Percentiles rank a stretch among this genome's conserved stretches.
phyloP scores from a whole-genome alignment of 306 rosid genomes.

The Herpetospermum pedunculosum region DNA sequence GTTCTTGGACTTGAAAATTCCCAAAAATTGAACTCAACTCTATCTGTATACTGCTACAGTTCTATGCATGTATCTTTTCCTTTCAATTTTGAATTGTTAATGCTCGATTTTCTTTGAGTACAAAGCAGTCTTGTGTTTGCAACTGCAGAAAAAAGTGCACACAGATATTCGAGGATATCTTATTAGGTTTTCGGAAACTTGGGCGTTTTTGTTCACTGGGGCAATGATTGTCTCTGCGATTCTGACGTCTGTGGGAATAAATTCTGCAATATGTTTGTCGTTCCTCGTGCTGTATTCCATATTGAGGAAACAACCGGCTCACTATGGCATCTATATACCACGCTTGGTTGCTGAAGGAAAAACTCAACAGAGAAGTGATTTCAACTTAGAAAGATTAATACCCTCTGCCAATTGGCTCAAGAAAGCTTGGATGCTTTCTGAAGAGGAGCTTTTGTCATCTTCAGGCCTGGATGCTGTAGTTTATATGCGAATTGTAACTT shows the following conservation, averaged over 20 bases:
- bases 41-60: background rate
- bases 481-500: slow-evolving; percentile 62
- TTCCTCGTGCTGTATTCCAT: slow-evolving; percentile 68
- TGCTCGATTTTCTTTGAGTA: background rate
- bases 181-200: background rate
- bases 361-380: slow-evolving; percentile 28
- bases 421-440: slow-evolving; percentile 70
- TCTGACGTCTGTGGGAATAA: slow-evolving; percentile 72
- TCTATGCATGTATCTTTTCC: background rate
- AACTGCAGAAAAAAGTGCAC: background rate
- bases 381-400: slow-evolving; percentile 63
- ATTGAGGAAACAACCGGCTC: slow-evolving; percentile 65
- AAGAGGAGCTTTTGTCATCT: slow-evolving; percentile 52
- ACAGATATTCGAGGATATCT: background rate
- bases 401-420: slow-evolving; percentile 78
- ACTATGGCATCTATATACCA: slow-evolving; percentile 62
- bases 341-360: slow-evolving; percentile 58
- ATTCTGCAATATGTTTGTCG: slow-evolving; percentile 60
- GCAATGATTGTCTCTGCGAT: slow-evolving; percentile 81
- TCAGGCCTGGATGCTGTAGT: slow-evolving; percentile 80
- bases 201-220: background rate
- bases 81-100: background rate
- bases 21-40: no score
- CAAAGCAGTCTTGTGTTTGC: background rate
- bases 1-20: background rate